Evolutionary conservation across 2,329 filamentous ascomycete genomes (phyloP), one percentile per base, ranked within the genome.

Genomic region (Aquanectria penicillioides): DNA sequence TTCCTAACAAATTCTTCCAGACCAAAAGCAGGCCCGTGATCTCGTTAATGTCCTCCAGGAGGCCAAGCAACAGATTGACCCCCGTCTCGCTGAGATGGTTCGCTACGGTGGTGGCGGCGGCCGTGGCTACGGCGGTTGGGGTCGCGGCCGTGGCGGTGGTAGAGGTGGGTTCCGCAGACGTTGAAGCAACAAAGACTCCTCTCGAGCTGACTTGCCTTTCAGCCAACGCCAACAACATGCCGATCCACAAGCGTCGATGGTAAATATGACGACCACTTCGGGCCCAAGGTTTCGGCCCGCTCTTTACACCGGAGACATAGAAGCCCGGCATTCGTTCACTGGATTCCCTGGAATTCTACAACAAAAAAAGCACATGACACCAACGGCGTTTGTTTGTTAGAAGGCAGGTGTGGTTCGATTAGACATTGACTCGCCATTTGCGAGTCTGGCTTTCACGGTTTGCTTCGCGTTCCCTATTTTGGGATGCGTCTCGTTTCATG

Each of bases 21-120:
- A 95, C 81, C 87, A 91, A 72, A 95, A 94, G 84, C 92, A 95
- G 88, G 94, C 95, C 80, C 94, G 95, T 86, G 95, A 99, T 81
- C 89, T 99, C 75, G 89, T 99, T 71, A 86, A 86, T 71, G 92
- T 99, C 72, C 90, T 99, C 70, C 89, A 89, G 74, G 95, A 99
- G 81, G 94, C 95, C 68, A 98, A 98, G 84, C 95, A 99, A 83
- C 90, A 96, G 80, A 94, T 99, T 78, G 95, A 98, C 73, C 95
- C 95, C 74, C 91, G 93, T 77, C 90, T 99, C 64, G 88, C 89
- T 64, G 95, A 99, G 84, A 98, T 99, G 95, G 89, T 88, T 69
- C 91, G 95, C 77, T 98, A 94, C 75, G 88, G 93, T 68, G 92
- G 93, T 64, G 92, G 92, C 57, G 93, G 90, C 64, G 87, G 90